Evolutionary conservation across 2,329 filamentous ascomycete genomes (phyloP), one percentile per base, ranked within the genome.

Genomic region (Colletotrichum lini): DNA sequence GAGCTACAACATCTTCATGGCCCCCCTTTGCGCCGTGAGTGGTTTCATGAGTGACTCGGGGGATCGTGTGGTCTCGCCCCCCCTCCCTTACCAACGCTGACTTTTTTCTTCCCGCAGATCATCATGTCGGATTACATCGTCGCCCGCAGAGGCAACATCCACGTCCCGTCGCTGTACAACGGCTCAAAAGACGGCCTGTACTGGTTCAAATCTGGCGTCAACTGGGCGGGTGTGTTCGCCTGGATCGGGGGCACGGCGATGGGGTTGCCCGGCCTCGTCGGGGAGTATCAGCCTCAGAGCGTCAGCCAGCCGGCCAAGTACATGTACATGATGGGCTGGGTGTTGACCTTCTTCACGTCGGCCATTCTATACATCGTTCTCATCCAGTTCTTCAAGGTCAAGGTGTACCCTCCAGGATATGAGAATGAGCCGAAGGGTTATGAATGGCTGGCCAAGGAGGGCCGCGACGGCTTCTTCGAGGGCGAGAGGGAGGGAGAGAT

Each of bases 71-170:
- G 26, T 30, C 26, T 30, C 26, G 26, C 4, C 26, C 5, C 23
- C 26, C 3, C 12, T 40, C 26, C 42, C 5, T 54, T 21, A 42
- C 23, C 15, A 35, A 13, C 45, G 12, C 65, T 68, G 15, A 70
- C 56, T 7, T 40, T 10, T 10, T 18, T 6, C 26, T 30, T 30
- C 5, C 26, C 18, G 0, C 10, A 72, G 70, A 70, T 80, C 15
- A 81, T 82, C 71, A 74, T 82, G 8, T 75, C 79, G 26, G 81
- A 83, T 70, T 83, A 82, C 70, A 76, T 76, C 56, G 45, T 80
- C 53, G 75, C 79, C 0, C 75, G 79, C 35, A 77, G 69, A 12
- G 80, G 80, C 15, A 81, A 81, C 63, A 63, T 82, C 6, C 74
- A 79, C 52, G 73, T 81, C 2, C 76, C 77, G 0, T 78, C 79